These are phyloP conservation scores for Corymbia calophylla DNA, from an alignment of 441 rosid species.

Conservation along the genomic window DNA sequence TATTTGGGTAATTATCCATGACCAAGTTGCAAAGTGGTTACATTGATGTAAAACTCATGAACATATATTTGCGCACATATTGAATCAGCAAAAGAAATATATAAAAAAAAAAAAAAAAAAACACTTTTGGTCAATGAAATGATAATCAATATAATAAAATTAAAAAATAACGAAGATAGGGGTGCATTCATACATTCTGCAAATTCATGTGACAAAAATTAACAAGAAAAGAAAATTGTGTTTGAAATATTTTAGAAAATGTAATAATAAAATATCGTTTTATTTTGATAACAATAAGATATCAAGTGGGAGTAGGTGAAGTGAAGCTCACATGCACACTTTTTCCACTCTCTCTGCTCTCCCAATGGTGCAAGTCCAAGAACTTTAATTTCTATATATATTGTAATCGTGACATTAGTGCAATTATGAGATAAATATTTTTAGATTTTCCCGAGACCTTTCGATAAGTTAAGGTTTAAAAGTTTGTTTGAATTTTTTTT, in stretches of 20 bases:
- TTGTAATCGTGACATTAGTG: background rate
- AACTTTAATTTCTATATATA: background rate
- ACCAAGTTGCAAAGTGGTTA: background rate
- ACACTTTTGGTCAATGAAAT: background rate
- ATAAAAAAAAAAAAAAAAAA: background rate
- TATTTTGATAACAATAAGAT: background rate
- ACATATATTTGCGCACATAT: background rate
- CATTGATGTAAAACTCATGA: background rate
- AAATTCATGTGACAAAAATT: background rate
- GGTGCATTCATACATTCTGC: background rate
- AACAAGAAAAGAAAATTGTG: background rate
- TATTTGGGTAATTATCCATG: background rate
- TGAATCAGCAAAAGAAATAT: background rate
- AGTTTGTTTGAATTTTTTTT: background rate
- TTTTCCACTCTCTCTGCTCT: background rate
- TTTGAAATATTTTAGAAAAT: background rate
- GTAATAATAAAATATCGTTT: background rate
- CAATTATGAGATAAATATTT: background rate
- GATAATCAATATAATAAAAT: background rate
- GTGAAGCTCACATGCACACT: background rate
- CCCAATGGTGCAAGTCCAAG: background rate
- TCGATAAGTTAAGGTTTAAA: background rate
- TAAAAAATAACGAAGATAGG: background rate
- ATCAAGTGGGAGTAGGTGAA: background rate
- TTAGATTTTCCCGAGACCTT: background rate